Conservation (phyloP, 192 early-diverging fungal species). For the Entomortierella parvispora region DNA sequence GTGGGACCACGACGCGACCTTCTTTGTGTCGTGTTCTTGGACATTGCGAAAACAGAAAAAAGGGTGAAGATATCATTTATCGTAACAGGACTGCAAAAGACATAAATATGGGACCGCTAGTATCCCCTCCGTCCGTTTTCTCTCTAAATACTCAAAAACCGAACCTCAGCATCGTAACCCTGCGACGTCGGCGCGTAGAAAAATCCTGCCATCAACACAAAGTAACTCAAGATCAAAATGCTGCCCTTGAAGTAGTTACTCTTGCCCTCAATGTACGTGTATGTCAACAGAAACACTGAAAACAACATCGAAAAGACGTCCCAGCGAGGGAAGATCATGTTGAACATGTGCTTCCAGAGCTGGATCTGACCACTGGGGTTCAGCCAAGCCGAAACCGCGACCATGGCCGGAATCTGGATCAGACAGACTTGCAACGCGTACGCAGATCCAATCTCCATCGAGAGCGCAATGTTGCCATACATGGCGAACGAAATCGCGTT, state of each 20-base stretch:
- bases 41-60: too few relatives aligned
- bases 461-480: slow-evolving; percentile 84
- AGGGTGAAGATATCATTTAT: too few relatives aligned
- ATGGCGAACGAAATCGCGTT: slow-evolving; percentile 95
- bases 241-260: slow-evolving; percentile 97
- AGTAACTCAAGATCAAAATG: slow-evolving; percentile 88
- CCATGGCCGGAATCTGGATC: slow-evolving; percentile 94
- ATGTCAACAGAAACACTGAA: slow-evolving; percentile 81
- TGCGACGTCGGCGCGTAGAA: slow-evolving; percentile 68
- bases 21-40: too few relatives aligned
- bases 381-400: slow-evolving; percentile 81
- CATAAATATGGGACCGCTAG: too few relatives aligned
- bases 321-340: slow-evolving; percentile 54
- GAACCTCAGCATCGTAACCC: neutral
- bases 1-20: too few relatives aligned
- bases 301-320: slow-evolving; percentile 57
- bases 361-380: slow-evolving; percentile 11
- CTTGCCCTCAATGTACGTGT: slow-evolving; percentile 95
- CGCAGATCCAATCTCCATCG: slow-evolving; percentile 94
- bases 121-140: neutral
- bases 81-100: too few relatives aligned
- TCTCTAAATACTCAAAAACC: too few relatives aligned
- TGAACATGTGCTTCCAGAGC: slow-evolving; percentile 48
- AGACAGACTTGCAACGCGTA: slow-evolving; percentile 96
- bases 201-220: slow-evolving; percentile 83